A percentile compares a stretch with the other conserved stretches of the same genome.
Evolutionary conservation across 495 filamentous ascomycete genomes (phyloP).

Genomic region (Xylaria castorea): DNA sequence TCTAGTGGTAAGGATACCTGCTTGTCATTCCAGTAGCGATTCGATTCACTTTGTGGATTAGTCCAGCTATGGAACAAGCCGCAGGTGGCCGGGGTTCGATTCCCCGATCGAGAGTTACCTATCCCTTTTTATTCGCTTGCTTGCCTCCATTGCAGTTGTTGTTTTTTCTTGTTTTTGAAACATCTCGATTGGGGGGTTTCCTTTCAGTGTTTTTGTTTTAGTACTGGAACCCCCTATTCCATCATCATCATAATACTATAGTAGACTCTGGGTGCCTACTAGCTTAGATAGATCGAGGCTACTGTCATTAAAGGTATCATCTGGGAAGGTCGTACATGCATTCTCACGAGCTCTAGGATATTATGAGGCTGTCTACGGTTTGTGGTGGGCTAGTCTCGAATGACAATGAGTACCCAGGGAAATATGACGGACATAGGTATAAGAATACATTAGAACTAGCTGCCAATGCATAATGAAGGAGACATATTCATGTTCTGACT

Average conservation of each 20-base stretch:
- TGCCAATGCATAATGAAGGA: background rate
- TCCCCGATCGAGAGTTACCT: conserved; percentile 45
- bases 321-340: background rate
- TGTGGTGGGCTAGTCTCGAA: background rate
- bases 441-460: background rate
- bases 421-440: background rate
- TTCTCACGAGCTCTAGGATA: background rate
- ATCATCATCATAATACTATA: too few species aligned
- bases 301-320: too few species aligned
- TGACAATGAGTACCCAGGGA: background rate
- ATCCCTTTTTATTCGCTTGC: background rate
- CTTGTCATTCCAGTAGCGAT: conserved; percentile 12
- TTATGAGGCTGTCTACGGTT: background rate
- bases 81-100: conserved; percentile 53
- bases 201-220: background rate
- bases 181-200: background rate
- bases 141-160: background rate
- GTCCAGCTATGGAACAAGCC: conserved; percentile 7
- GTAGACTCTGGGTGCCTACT: too few species aligned
- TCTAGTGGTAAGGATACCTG: conserved; percentile 27
- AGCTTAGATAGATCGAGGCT: too few species aligned
- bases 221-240: too few species aligned
- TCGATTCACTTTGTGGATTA: background rate
- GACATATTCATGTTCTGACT: background rate
- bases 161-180: background rate